A percentile compares a stretch with the other conserved stretches of the same genome.
phyloP scores from a whole-genome alignment of 768 basidiomycete species.

The Lyophyllum decastes region DNA sequence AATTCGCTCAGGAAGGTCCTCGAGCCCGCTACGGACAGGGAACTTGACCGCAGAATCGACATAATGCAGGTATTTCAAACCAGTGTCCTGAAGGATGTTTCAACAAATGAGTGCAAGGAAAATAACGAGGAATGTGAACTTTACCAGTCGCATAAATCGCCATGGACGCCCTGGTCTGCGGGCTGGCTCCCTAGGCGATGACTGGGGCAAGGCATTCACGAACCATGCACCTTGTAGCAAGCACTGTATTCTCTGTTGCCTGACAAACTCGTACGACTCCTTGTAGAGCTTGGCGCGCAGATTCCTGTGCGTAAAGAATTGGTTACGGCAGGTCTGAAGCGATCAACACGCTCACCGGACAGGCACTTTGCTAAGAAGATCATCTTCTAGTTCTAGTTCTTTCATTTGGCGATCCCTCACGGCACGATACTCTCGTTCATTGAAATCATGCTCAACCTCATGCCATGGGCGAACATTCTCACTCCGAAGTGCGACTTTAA shows the following conservation, averaged over 20 bases:
- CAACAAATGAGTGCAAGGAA: slow-evolving; percentile 2
- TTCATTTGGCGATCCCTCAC: slow-evolving; percentile 89
- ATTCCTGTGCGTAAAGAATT: slow-evolving; percentile 49
- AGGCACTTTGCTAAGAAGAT: slow-evolving; percentile 81
- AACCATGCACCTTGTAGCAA: slow-evolving; percentile 92
- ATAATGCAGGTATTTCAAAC: slow-evolving; percentile 80
- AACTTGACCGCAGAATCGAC: slow-evolving; percentile 82
- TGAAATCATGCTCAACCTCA: slow-evolving; percentile 79
- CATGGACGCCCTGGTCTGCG: slow-evolving; percentile 69
- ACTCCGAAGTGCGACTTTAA: slow-evolving; percentile 72
- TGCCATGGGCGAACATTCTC: slow-evolving; percentile 83
- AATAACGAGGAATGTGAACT: slow-evolving; percentile 12
- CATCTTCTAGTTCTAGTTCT: slow-evolving; percentile 87
- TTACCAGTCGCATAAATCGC: slow-evolving; percentile 86
- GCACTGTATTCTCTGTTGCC: slow-evolving; percentile 87
- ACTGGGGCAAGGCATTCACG: slow-evolving; percentile 69
- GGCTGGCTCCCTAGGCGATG: slow-evolving; percentile 49
- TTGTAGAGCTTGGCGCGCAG: slow-evolving; percentile 83
- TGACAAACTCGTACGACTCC: slow-evolving; percentile 89
- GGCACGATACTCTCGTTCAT: slow-evolving; percentile 81
- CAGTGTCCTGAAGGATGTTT: slow-evolving; percentile 60
- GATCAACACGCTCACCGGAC: slow-evolving; percentile 60
- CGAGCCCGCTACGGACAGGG: slow-evolving; percentile 75
- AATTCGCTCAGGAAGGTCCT: slow-evolving; percentile 86
- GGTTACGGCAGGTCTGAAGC: background rate